Evolutionary conservation across 163 green algal genomes (phyloP), one percentile per base, ranked within the genome.

Genomic region (Prototheca wickerhamii): DNA sequence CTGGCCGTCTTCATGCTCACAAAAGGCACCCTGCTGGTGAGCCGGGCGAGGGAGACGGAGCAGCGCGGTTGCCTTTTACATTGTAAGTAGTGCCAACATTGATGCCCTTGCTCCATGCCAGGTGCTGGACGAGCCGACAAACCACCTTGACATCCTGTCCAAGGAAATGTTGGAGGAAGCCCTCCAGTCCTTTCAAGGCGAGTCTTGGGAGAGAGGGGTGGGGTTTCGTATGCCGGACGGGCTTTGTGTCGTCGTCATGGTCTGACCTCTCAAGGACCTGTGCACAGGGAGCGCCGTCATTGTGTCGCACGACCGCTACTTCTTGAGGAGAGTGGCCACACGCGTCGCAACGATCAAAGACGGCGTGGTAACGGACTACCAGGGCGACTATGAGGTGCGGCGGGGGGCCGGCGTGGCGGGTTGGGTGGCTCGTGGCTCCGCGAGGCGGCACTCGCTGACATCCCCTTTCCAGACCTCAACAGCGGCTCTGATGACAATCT

Each of bases 1-100:
- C 81, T 99, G 54, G 95, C 93, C 60, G 97, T 97, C 80, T 98
- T 98, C 76, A 99, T 98, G 94, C 86, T 95, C 64, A 95, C 86
- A 0, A 40, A 77, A 57, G 85, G 82, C 60, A 89, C 76, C 3
- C 70, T 89, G 57, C 55, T 82, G 55, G 68, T 54, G 46, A 44
- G 37, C 10, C 75, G 15, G 15, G 37, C 10, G 15, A 21, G 37
- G 10, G 15, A 21, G 0, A 10, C 15, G 37, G 37, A 44, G 37
- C 37, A 21, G 10, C 15, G 37, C 10, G 37, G 10, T 35, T n/a
- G n/a, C n/a, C n/a, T n/a, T n/a, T n/a, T n/a, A n/a, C n/a, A n/a
- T n/a, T n/a, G n/a, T n/a, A n/a, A n/a, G n/a, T n/a, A n/a, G n/a
- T n/a, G n/a, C n/a, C n/a, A n/a, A n/a, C n/a, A n/a, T n/a, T n/a